Conservation (phyloP, 202 grass and related monocot species). For the Carex arenaria region DNA sequence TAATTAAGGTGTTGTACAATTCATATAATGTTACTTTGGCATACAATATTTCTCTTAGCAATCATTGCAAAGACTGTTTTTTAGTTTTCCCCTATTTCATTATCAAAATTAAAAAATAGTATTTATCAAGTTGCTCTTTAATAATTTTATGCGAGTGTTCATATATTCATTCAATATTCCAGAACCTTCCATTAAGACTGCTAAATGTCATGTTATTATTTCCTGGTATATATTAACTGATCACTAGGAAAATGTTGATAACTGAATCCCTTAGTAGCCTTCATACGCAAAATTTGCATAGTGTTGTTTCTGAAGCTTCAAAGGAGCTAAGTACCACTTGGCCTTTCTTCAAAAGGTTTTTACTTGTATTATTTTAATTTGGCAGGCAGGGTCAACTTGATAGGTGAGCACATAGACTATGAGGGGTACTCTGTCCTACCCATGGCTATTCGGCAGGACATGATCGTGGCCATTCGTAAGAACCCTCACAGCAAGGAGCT, state of each 20-base stretch:
- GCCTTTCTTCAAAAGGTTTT: neutral
- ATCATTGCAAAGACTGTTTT: neutral
- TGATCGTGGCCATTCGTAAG: conserved; percentile 79
- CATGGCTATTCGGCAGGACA: conserved; percentile 98
- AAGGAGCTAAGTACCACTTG: neutral
- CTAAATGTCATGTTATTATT: neutral
- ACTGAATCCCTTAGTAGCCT: neutral
- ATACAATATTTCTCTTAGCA: neutral
- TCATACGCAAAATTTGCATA: neutral
- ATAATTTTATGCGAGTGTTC: neutral
- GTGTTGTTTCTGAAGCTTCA: neutral
- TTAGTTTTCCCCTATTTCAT: neutral
- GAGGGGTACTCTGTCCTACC: conserved; percentile 96
- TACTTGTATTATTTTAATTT: neutral
- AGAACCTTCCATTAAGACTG: neutral
- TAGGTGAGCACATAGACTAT: conserved; percentile 98
- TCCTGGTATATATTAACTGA: neutral
- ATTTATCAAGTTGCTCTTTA: neutral
- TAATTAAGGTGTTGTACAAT: neutral
- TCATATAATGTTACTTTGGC: neutral
- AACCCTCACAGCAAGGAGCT: conserved; percentile 36
- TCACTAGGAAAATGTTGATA: neutral
- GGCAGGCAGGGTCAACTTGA: conserved; percentile 89
- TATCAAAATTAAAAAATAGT: neutral
- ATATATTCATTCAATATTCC: neutral